phyloP scores from a whole-genome alignment of 768 basidiomycete genomes.

The Lepiota brunneoincarnata region DNA sequence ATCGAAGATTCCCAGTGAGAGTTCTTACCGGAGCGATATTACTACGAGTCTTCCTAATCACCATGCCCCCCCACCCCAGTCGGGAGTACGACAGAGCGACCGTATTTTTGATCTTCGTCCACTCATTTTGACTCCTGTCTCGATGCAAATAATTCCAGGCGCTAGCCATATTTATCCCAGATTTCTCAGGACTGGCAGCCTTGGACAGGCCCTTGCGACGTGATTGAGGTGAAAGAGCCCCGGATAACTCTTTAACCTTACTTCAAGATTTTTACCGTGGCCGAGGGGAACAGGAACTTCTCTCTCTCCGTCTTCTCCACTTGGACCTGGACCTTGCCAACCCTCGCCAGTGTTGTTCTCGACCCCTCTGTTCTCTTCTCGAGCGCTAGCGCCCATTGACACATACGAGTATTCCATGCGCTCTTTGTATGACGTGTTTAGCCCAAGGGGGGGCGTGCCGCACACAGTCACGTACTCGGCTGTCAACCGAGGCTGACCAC shows the following conservation, averaged over 20 bases:
- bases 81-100: background rate
- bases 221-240: no score
- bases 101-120: background rate
- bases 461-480: background rate
- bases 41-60: no score
- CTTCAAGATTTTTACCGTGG: no score
- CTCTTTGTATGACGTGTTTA: conserved; percentile 4
- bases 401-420: background rate
- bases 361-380: background rate
- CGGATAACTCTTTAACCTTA: no score
- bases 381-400: background rate
- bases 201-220: background rate
- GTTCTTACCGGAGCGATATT: background rate
- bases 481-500: conserved; percentile 1
- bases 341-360: no score
- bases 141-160: background rate
- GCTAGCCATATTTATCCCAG: background rate
- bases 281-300: no score
- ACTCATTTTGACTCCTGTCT: background rate
- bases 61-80: no score
- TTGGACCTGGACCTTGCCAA: no score
- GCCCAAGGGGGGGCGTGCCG: background rate
- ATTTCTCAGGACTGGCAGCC: conserved; percentile 1
- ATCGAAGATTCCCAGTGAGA: background rate
- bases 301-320: no score